A percentile compares a stretch with the other conserved stretches of the same genome.
Conservation (phyloP, 2,329 filamentous ascomycete species). For the Pseudopyricularia javanii region DNA sequence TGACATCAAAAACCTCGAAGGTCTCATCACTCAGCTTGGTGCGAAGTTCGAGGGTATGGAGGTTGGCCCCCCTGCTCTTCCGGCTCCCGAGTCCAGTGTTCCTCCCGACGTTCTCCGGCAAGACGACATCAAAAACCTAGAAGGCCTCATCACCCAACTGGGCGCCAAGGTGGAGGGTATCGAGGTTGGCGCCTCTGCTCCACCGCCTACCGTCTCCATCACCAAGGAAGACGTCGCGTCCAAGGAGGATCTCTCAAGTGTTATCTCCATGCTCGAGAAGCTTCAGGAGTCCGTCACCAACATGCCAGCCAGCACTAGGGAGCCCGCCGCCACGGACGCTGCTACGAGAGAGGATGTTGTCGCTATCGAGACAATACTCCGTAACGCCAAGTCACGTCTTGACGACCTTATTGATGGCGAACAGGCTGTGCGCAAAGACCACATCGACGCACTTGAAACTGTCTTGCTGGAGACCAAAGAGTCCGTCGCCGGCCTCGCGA, state of each 20-base stretch:
- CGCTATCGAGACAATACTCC: slow-evolving; percentile 79
- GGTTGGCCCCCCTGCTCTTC: too few species aligned
- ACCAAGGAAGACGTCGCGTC: slow-evolving; percentile 6
- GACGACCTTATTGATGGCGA: slow-evolving; percentile 70
- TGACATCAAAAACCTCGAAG: slow-evolving; percentile 12
- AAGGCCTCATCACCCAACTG: slow-evolving; percentile 28
- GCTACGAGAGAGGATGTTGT: slow-evolving; percentile 75
- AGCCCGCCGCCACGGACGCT: slow-evolving; percentile 24
- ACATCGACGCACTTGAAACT: slow-evolving; percentile 53
- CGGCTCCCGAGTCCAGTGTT: too few species aligned
- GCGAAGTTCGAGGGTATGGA: too few species aligned
- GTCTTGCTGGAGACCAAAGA: slow-evolving; percentile 64
- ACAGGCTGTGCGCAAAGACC: slow-evolving; percentile 54
- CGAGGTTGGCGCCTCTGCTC: slow-evolving; percentile 28
- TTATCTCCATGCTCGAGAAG: slow-evolving; percentile 40
- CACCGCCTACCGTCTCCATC: too few species aligned
- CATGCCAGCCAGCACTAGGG: slow-evolving; percentile 12
- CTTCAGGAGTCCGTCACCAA: slow-evolving; percentile 24
- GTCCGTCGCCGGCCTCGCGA: slow-evolving; percentile 36
- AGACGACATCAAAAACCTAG: slow-evolving; percentile 69
- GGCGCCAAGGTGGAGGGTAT: too few species aligned
- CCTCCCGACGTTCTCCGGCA: slow-evolving; percentile 43
- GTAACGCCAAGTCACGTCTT: slow-evolving; percentile 77
- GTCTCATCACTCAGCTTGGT: slow-evolving; percentile 38
- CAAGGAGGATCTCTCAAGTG: slow-evolving; percentile 18